Evolutionary conservation across 495 filamentous ascomycete genomes (phyloP), one percentile per base, ranked within the genome.

Genomic region (Pseudoneurospora amorphoporcata): DNA sequence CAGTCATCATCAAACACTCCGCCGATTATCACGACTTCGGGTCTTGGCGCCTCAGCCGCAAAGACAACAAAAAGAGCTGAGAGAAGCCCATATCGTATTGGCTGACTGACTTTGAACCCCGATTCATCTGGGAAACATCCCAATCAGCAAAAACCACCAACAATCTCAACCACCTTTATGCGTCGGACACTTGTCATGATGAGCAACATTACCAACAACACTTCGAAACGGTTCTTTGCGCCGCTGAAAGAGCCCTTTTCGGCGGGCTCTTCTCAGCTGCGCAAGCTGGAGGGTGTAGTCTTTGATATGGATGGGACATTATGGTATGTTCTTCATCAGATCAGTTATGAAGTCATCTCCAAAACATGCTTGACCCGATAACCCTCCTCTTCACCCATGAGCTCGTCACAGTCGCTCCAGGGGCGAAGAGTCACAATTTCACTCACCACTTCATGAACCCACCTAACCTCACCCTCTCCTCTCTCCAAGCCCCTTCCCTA

Each of bases 261-360:
- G 9, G 45, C 78, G 38, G 77, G 81, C 71, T 37, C 35, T 5
- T 83, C 47, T 0, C 38, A 75, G 32, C 40, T 83, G 12, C 91
- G 90, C 43, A 85, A 81, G 69, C 81, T 98, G 69, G 88, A 90
- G 75, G 95, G 95, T 2, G 87, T 98, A 8, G 89, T 98, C 39
- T 98, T 98, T 80, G 95, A 98, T 83, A 92, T 98, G 40, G 95
- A 98, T 81, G 95, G 95, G 7, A 98, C 95, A 29, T 80, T 98
- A 68, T 97, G 92, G 94, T 95, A 81, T 85, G 88, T 85, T 23
- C 23, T 23, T 23, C 23, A 23, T 23, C 23, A 23, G 23, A 23
- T 23, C 23, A 23, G 23, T 23, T 23, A 23, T 23, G 23, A 23
- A 23, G 23, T 23, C 23, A 23, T 23, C 23, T 23, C 23, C 23